Evolutionary conservation across 2,329 filamentous ascomycete genomes (phyloP), one percentile per base, ranked within the genome.

Genomic region (Dothideomycetes sp.): DNA sequence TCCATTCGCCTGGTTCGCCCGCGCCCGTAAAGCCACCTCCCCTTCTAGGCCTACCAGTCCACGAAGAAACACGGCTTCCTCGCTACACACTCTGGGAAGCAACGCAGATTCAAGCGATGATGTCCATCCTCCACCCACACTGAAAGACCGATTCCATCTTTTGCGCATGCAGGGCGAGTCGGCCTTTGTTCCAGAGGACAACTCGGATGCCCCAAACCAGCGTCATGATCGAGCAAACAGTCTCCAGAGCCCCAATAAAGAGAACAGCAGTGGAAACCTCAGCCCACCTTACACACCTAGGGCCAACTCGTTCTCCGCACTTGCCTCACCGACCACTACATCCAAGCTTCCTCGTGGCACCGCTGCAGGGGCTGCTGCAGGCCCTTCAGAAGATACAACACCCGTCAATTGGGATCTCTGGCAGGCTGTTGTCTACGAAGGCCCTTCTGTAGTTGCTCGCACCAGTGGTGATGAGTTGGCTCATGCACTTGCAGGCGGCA

Each of bases 391-490:
- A 11, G 84, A 88, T 53, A 65, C 70, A 22, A 64, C 67, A 18
- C 80, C 84, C 17, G 91, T 98, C n/a, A 87, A 98, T 57, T 98
- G 91, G 91, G 91, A 98, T 61, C 67, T 98, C 27, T 98, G 91
- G 91, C 89, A 98, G 58, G 78, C 83, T 17, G 82, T 98, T 4
- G 91, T 98, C 23, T 93, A 95, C 51, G 85, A 95, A 64, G 91
- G 91, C 0, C 87, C 88, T 12, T 78, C 85, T 19, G 89, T 86
- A 8, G 83, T 96, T 35, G 83, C 85, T 9, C 78, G 85, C 45
- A 87, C 86, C 4, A 94, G 87, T 55, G 74, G 89, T 0, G 85
- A 93, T 53, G 88, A 95, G 58, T 68, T 98, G 43, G 94, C 89
- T 56, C 78, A 74, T 49, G 88, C 91, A 16, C 95, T 98, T 52